Evolutionary conservation across 1,139 yeast genomes (phyloP), one percentile per base, ranked within the genome.

Genomic region (Yueomyces sp.): DNA sequence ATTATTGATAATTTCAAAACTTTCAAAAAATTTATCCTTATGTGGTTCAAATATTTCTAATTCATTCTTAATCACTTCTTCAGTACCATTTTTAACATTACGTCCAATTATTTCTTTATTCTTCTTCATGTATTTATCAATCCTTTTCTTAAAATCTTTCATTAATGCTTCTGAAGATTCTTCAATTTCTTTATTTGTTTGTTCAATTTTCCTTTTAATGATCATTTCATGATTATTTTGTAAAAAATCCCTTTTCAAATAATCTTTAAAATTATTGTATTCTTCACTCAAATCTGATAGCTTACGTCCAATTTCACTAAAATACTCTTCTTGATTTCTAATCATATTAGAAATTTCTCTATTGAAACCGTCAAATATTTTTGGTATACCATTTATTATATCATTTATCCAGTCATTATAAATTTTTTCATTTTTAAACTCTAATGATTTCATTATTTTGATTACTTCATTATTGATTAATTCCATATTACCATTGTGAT

Each of bases 201-300:
- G 46, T 3, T 53, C 48, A 2, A 62, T 50, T 31, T 59, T 57
- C 26, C 50, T 41, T 25, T 53, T 49, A 2, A 63, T 50, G 28
- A 61, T 44, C 30, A 58, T 56, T 37, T 56, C 51, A 39, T 64
- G 64, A 41, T 54, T 53, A 42, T 59, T 63, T 41, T 57, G 58
- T 47, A 63, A 63, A 37, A 66, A 49, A 12, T 59, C 52, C 25
- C 60, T 63, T 36, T 57, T 52, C 8, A 66, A 46, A 29, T 55
- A 57, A 11, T 55, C 54, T 41, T 57, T 63, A 38, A 66, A 51
- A 36, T 59, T 59, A 42, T 62, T 64, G 44, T 63, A 56, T 30
- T 60, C 63, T 36, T 59, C 61, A 36, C 60, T 56, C 3, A 60
- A 53, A 43, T 56, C 55, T 27, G 55, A 54, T 36, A 62, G 44